These are phyloP conservation scores for Climacium dendroides DNA, from an alignment of 225 moss, liverwort and hornwort species.

Conservation along the genomic window DNA sequence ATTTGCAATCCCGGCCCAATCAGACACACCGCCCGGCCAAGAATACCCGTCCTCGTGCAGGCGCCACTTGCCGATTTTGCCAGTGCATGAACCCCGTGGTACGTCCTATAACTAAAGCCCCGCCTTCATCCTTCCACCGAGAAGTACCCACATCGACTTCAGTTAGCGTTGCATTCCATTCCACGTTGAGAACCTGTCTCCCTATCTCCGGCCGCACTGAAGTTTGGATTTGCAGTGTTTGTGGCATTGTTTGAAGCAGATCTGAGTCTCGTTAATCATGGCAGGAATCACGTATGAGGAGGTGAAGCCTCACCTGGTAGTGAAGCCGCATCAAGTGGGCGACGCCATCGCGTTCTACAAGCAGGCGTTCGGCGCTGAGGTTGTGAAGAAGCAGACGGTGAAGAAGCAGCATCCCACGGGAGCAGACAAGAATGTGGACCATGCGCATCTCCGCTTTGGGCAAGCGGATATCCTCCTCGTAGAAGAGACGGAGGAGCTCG, in stretches of 20 bases:
- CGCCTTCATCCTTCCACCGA: too few relatives aligned
- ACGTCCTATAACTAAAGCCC: neutral
- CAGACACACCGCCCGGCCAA: neutral
- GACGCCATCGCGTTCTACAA: conserved; percentile 55
- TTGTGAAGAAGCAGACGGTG: conserved; percentile 42
- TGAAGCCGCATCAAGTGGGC: conserved; percentile 28
- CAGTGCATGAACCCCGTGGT: neutral
- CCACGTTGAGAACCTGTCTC: neutral
- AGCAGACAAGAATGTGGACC: conserved; percentile 13
- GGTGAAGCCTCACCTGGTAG: conserved; percentile 50
- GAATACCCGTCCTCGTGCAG: too few relatives aligned
- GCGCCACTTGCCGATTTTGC: neutral
- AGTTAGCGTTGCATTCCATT: neutral
- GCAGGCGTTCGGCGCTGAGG: conserved; percentile 49
- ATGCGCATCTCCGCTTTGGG: conserved; percentile 55
- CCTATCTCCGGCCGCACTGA: neutral
- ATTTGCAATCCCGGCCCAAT: neutral
- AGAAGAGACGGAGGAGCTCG: conserved; percentile 36
- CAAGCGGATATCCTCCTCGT: conserved; percentile 34
- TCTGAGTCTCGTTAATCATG: neutral
- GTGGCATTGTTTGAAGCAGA: neutral
- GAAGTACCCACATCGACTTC: neutral
- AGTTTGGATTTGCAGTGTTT: neutral
- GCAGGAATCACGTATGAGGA: conserved; percentile 21
- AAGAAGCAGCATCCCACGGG: conserved; percentile 38